Conservation (phyloP, 2,329 filamentous ascomycete genomes). For the Xylariaceae sp. region DNA sequence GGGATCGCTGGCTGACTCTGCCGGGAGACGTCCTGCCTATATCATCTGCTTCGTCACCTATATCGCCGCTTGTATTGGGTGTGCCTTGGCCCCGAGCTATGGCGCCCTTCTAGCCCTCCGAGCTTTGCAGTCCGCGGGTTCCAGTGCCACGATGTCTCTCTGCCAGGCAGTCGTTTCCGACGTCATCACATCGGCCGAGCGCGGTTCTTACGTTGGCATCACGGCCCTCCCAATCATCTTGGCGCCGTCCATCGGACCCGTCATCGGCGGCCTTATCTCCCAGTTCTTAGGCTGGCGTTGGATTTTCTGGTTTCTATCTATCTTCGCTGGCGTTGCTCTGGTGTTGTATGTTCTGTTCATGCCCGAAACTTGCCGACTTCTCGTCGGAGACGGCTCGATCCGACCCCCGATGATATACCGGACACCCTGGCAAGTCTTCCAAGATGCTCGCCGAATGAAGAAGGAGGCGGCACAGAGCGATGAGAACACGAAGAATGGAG, state of each 20-base stretch:
- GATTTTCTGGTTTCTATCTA: slow-evolving; percentile 49
- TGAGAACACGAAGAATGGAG: slow-evolving; percentile 10
- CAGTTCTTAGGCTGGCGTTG: slow-evolving; percentile 46
- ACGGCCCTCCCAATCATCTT: slow-evolving; percentile 41
- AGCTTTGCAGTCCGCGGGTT: slow-evolving; percentile 47
- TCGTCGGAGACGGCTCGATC: slow-evolving; percentile 43
- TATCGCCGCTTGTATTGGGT: slow-evolving; percentile 40
- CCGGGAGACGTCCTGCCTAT: slow-evolving; percentile 43
- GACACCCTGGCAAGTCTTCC: slow-evolving; percentile 28
- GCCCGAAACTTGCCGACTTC: slow-evolving; percentile 39
- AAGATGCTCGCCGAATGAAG: slow-evolving; percentile 18
- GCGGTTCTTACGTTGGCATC: slow-evolving; percentile 49
- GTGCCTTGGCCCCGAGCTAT: slow-evolving; percentile 42
- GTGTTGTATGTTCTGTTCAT: slow-evolving; percentile 38
- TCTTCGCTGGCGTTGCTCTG: slow-evolving; percentile 33
- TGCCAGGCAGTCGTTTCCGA: slow-evolving; percentile 50
- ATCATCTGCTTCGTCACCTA: slow-evolving; percentile 43
- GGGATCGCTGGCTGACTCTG: slow-evolving; percentile 43
- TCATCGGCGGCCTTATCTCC: slow-evolving; percentile 48
- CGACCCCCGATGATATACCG: slow-evolving; percentile 30
- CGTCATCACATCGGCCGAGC: slow-evolving; percentile 49
- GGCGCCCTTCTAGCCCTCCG: slow-evolving; percentile 42
- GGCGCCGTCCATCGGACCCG: slow-evolving; percentile 37
- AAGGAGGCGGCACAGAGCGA: slow-evolving; percentile 1
- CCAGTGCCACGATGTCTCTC: slow-evolving; percentile 50